Evolutionary conservation across 2,329 filamentous ascomycete genomes (phyloP).

Genomic region (Camillea tinctor): DNA sequence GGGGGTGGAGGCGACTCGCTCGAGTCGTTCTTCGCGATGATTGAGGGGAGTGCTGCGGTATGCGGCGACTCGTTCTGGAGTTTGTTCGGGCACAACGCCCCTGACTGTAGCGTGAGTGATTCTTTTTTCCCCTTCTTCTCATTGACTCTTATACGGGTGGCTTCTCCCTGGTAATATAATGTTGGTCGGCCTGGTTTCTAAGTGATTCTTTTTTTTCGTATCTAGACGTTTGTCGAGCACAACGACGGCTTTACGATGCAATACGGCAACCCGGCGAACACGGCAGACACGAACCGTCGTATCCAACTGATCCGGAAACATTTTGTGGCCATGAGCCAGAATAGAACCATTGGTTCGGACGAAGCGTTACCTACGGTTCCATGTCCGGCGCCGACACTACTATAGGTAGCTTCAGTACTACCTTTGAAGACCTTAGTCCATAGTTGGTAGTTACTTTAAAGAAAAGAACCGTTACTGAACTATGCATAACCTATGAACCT

Average conservation of each 20-base stretch:
- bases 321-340: constrained; percentile 40
- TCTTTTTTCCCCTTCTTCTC: background rate
- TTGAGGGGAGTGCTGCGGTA: constrained; percentile 38
- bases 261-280: constrained; percentile 43
- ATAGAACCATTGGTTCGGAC: constrained; percentile 31
- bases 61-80: constrained; percentile 47
- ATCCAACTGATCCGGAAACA: constrained; percentile 45
- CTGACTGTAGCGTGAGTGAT: constrained; percentile 40
- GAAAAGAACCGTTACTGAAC: too few species aligned
- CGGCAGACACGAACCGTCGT: constrained; percentile 35
- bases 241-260: constrained; percentile 45
- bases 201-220: constrained; percentile 1
- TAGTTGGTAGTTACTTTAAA: too few species aligned
- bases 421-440: too few species aligned
- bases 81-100: constrained; percentile 44
- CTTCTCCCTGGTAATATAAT: too few species aligned
- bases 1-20: constrained; percentile 36
- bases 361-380: constrained; percentile 38
- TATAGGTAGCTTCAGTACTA: background rate
- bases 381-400: constrained; percentile 32
- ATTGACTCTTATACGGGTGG: background rate
- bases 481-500: too few species aligned
- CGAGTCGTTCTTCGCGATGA: constrained; percentile 39
- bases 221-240: constrained; percentile 43
- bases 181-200: too few species aligned